Percentiles rank a stretch among this genome's conserved stretches.
Conservation (phyloP, 2,329 filamentous ascomycete species). For the Nemania abortiva region DNA sequence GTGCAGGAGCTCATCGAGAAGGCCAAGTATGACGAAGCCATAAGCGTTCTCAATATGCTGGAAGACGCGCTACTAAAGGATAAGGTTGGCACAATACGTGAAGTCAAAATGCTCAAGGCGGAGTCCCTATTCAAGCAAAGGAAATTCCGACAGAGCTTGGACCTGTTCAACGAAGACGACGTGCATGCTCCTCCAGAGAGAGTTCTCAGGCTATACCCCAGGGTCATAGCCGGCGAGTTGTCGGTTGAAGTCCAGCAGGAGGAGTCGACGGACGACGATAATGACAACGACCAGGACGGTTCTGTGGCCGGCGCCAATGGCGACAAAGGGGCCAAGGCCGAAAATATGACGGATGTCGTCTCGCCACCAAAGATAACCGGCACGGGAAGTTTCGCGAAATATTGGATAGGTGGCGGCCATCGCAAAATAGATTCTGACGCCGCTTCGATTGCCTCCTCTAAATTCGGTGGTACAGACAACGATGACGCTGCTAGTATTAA, state of each 20-base stretch:
- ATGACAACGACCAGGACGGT: conserved; percentile 54
- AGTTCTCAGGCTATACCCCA: conserved; percentile 87
- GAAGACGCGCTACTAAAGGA: conserved; percentile 90
- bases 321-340: conserved; percentile 50
- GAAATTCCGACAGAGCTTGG: conserved; percentile 87
- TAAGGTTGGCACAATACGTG: conserved; percentile 82
- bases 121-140: conserved; percentile 84
- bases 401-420: conserved; percentile 59
- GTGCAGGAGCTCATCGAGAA: conserved; percentile 82
- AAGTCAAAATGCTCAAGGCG: conserved; percentile 92
- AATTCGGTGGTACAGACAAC: conserved; percentile 61
- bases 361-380: conserved; percentile 56
- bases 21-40: conserved; percentile 86
- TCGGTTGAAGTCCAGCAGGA: conserved; percentile 66
- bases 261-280: conserved; percentile 62
- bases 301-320: conserved; percentile 52
- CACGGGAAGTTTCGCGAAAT: conserved; percentile 63
- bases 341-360: conserved; percentile 42
- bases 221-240: conserved; percentile 83
- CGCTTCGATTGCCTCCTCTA: conserved; percentile 71
- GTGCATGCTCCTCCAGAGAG: conserved; percentile 90
- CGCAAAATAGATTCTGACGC: conserved; percentile 64
- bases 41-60: conserved; percentile 88
- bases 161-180: conserved; percentile 85
- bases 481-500: conserved; percentile 69